Conservation (phyloP, 2,329 filamentous ascomycete species). For the Anthostomella pinea region DNA sequence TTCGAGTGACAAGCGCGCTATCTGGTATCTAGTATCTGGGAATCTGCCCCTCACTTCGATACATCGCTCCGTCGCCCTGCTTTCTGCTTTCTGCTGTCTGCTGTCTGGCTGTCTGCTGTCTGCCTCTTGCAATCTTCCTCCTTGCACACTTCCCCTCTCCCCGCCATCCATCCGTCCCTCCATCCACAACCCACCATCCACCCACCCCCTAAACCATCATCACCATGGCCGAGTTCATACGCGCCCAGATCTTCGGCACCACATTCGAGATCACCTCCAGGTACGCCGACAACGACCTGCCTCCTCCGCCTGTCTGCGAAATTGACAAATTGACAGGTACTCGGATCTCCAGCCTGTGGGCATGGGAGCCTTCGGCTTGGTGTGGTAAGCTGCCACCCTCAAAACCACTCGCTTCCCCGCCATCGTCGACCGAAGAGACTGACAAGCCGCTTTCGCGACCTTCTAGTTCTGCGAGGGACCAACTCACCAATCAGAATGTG, state of each 20-base stretch:
- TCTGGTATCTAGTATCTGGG: too few species aligned
- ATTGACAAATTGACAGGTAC: constrained; percentile 60
- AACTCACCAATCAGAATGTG: constrained; percentile 94
- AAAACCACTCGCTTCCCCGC: constrained; percentile 3
- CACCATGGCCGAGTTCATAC: constrained; percentile 98
- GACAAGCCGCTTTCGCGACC: constrained; percentile 1
- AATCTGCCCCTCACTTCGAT: constrained; percentile 1
- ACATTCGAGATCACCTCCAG: constrained; percentile 99
- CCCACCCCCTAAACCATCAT: constrained; percentile 19
- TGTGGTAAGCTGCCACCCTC: constrained; percentile 66
- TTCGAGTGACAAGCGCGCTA: too few species aligned
- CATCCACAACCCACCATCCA: constrained; percentile 8
- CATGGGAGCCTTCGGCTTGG: constrained; percentile 97
- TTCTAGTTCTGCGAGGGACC: constrained; percentile 87
- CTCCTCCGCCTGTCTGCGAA: constrained; percentile 10
- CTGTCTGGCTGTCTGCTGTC: too few species aligned
- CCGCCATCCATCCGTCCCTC: constrained; percentile 1
- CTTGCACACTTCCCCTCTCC: constrained; percentile 4
- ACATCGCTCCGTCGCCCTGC: neutral
- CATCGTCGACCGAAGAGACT: neutral
- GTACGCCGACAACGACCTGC: constrained; percentile 45
- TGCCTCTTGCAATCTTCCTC: too few species aligned
- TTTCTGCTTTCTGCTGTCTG: too few species aligned
- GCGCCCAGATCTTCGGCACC: constrained; percentile 98
- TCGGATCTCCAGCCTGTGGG: constrained; percentile 97